Evolutionary conservation across 2,329 filamentous ascomycete genomes (phyloP).

Genomic region (Trichoderma atrobrunneum): DNA sequence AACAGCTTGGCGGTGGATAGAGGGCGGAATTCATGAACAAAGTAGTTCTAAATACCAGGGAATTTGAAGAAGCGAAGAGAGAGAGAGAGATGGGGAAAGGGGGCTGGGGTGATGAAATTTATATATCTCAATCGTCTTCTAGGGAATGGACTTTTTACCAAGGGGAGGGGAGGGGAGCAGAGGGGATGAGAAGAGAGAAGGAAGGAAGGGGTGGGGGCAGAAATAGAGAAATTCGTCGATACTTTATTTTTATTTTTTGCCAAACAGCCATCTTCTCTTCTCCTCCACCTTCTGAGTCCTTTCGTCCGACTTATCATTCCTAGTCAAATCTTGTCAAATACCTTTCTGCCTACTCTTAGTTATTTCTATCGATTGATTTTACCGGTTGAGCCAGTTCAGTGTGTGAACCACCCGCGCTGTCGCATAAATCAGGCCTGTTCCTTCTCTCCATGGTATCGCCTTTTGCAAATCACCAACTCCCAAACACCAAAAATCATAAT

Average conservation of each 20-base stretch:
- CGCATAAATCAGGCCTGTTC: neutral
- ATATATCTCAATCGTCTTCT: no score
- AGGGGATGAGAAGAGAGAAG: neutral
- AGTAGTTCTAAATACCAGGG: neutral
- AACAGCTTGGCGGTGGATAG: constrained; percentile 35
- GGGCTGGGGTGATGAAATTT: no score
- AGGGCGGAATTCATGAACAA: constrained; percentile 21
- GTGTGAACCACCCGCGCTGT: neutral
- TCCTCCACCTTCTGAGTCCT: constrained; percentile 21
- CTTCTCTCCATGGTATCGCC: neutral
- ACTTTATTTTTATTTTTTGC: neutral
- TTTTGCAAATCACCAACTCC: neutral
- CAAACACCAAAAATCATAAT: neutral
- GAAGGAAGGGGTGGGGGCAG: neutral
- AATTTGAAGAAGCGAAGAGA: neutral
- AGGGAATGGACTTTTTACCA: no score
- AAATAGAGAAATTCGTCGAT: neutral
- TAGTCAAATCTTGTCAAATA: neutral
- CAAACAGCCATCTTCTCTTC: constrained; percentile 12
- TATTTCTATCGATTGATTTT: neutral
- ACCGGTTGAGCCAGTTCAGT: neutral
- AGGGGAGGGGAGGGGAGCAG: neutral
- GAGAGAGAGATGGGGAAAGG: neutral
- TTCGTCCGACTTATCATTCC: neutral
- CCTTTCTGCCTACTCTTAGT: neutral